phyloP scores from a whole-genome alignment of 257 asterid species.

The Buddleja alternifolia region DNA sequence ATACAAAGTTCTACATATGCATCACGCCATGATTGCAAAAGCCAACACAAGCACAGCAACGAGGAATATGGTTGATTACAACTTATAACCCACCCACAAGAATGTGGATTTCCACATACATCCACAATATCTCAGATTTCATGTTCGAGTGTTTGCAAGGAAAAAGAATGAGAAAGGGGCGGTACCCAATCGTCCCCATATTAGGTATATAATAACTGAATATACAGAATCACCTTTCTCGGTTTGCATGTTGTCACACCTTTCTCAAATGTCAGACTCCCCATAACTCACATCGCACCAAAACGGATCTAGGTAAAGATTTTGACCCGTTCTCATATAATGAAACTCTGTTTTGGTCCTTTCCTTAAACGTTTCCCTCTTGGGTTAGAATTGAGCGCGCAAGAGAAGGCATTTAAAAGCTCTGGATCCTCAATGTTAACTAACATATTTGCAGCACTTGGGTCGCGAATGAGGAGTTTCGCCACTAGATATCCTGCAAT shows the following conservation, averaged over 20 bases:
- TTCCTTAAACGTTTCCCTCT: conserved; percentile 67
- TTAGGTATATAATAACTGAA: too few species aligned
- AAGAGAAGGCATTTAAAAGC: conserved; percentile 61
- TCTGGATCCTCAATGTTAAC: conserved; percentile 68
- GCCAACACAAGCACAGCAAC: too few species aligned
- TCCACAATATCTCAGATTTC: too few species aligned
- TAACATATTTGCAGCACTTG: conserved; percentile 69
- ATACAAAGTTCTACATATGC: too few species aligned
- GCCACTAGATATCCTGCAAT: conserved; percentile 81
- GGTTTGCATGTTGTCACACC: neutral
- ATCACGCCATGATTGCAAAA: too few species aligned
- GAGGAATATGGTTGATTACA: too few species aligned
- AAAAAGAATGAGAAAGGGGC: too few species aligned
- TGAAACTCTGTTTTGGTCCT: conserved; percentile 61
- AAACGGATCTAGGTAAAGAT: neutral
- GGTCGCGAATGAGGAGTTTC: conserved; percentile 66
- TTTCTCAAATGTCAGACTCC: too few species aligned
- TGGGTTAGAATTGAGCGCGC: conserved; percentile 54
- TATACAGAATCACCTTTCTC: neutral
- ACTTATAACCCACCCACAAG: too few species aligned
- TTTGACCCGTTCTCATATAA: conserved; percentile 42
- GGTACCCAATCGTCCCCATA: too few species aligned
- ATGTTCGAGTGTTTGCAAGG: too few species aligned
- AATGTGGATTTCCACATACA: too few species aligned
- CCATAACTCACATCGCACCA: neutral